phyloP scores from a whole-genome alignment of 176 grass and related monocot genomes.

The Ensete glaucum region DNA sequence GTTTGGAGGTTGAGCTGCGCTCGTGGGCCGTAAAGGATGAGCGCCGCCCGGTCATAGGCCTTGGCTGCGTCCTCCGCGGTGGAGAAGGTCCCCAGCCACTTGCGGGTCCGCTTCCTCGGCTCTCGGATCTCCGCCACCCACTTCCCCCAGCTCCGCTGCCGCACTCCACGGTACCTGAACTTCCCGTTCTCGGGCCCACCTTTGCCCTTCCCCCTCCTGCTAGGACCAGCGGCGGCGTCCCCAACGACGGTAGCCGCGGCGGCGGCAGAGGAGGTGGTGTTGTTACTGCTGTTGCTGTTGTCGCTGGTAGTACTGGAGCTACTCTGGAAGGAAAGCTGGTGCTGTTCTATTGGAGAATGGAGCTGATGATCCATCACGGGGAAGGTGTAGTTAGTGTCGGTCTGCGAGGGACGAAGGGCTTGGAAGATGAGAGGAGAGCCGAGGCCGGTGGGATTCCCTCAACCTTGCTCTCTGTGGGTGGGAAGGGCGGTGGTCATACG shows the following conservation, averaged over 20 bases:
- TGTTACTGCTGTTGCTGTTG: background rate
- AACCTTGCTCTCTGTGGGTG: slow-evolving; percentile 33
- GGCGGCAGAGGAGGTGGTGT: background rate
- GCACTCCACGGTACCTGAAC: slow-evolving; percentile 10
- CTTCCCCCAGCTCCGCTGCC: slow-evolving; percentile 17
- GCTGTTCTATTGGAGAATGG: slow-evolving; percentile 4
- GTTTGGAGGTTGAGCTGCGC: slow-evolving; percentile 80
- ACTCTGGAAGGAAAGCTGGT: background rate
- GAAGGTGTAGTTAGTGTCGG: background rate
- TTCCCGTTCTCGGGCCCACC: slow-evolving; percentile 4
- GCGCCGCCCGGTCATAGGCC: slow-evolving; percentile 76
- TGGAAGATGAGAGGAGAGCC: background rate
- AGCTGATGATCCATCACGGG: background rate
- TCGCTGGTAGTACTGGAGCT: background rate
- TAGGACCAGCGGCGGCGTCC: background rate
- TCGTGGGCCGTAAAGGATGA: slow-evolving; percentile 66
- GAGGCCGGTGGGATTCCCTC: slow-evolving; percentile 6
- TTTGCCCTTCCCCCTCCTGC: slow-evolving; percentile 4
- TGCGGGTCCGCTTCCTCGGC: slow-evolving; percentile 26
- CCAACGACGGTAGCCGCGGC: background rate
- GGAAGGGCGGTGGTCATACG: slow-evolving; percentile 80
- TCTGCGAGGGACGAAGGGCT: slow-evolving; percentile 16
- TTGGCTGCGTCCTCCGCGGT: slow-evolving; percentile 82
- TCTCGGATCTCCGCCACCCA: slow-evolving; percentile 15
- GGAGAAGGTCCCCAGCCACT: slow-evolving; percentile 76